These are phyloP conservation scores for Phoma sp. DNA, from an alignment of 2,329 filamentous ascomycete species.

Conservation along the genomic window DNA sequence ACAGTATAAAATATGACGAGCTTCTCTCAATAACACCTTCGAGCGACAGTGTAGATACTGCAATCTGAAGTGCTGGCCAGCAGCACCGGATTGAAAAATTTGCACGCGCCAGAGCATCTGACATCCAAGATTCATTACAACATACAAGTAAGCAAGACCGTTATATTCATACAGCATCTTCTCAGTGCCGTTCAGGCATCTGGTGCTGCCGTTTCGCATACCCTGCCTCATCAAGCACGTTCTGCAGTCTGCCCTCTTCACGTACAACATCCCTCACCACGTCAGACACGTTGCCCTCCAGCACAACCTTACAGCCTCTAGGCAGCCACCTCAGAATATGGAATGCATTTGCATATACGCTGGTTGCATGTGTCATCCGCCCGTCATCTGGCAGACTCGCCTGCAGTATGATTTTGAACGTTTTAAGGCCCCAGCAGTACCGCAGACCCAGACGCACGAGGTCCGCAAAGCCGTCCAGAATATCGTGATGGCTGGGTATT, in stretches of 20 bases:
- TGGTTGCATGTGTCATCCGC: constrained; percentile 42
- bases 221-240: constrained; percentile 50
- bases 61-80: no score
- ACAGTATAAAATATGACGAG: no score
- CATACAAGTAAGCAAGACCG: not conserved
- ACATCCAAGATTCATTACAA: not conserved
- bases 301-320: constrained; percentile 48
- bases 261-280: constrained; percentile 51
- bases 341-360: constrained; percentile 55
- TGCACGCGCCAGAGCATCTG: not conserved
- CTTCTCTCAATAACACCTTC: no score
- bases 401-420: constrained; percentile 49
- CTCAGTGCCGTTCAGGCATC: constrained; percentile 43
- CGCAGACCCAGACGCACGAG: constrained; percentile 53
- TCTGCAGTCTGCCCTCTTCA: constrained; percentile 50
- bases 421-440: constrained; percentile 54
- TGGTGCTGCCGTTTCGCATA: constrained; percentile 44
- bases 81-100: no score
- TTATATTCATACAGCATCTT: not conserved
- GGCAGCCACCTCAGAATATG: constrained; percentile 56
- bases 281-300: constrained; percentile 49
- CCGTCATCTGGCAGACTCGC: constrained; percentile 39
- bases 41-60: no score
- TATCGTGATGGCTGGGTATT: constrained; percentile 55
- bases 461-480: constrained; percentile 54